Evolutionary conservation across 2,329 filamentous ascomycete genomes (phyloP).

Genomic region (Trichophyton benhamiae): DNA sequence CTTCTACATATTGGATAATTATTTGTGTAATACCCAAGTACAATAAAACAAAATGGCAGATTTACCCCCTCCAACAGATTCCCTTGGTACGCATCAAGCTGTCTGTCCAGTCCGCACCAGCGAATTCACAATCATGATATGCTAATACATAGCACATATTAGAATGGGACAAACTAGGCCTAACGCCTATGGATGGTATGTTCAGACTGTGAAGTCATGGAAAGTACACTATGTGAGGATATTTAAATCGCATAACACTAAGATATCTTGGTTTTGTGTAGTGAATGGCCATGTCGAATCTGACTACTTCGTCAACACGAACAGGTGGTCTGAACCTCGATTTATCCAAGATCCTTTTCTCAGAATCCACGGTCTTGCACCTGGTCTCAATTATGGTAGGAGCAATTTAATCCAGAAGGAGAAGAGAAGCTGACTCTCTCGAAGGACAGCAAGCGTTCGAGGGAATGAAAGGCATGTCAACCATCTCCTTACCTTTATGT

Average conservation of each 20-base stretch:
- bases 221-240: no score
- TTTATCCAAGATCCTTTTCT: constrained; percentile 43
- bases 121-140: background rate
- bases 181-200: background rate
- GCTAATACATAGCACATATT: background rate
- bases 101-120: background rate
- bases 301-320: constrained; percentile 38
- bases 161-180: background rate
- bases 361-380: constrained; percentile 43
- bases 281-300: constrained; percentile 47
- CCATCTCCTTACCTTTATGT: background rate
- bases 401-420: background rate
- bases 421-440: background rate
- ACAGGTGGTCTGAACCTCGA: constrained; percentile 40
- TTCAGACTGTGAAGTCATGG: background rate
- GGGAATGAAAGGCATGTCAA: constrained; percentile 34
- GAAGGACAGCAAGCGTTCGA: constrained; percentile 42
- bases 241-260: no score
- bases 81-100: background rate
- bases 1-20: no score
- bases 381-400: constrained; percentile 38
- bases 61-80: background rate
- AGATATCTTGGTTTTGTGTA: constrained; percentile 13
- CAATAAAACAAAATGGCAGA: background rate
- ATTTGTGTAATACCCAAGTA: no score